Evolutionary conservation across 2,329 filamentous ascomycete species (phyloP), one percentile per base, ranked within the genome.

Genomic region (Eutypa lata): DNA sequence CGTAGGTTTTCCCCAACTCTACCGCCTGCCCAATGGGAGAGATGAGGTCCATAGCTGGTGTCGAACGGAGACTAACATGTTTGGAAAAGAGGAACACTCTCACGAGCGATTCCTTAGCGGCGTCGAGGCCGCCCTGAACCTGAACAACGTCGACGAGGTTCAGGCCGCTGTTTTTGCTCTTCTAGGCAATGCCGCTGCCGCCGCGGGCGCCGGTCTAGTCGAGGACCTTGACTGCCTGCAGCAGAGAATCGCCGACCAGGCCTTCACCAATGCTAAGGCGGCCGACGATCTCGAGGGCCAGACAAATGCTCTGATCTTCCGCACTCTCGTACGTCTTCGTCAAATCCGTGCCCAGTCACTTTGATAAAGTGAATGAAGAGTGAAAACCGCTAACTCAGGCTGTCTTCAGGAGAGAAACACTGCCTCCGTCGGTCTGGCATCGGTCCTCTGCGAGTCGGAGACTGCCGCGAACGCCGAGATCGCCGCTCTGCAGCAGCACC

Each of bases 401-500:
- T n/a, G n/a, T 43, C 35, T 43, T 6, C 48, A 65, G 62, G 84
- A 87, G 74, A 77, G 82, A 52, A 87, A 87, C 71, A 86, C 82
- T 24, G 78, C 71, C 48, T 61, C 64, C 11, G 82, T 87, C 55
- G 84, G 83, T 48, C 68, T 75, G 44, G 77, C 75, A n/a, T 84
- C 80, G 46, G 80, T 76, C 31, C 68, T 78, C 47, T 89, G 85
- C 73, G 76, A 69, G 35, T 40, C 72, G 69, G 66, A 82, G 62
- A 73, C 69, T 40, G 81, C 85, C 16, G 73, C 75, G 53, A 89
- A 89, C 70, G 77, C 84, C 2, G 84, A 88, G 71, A 86, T 89
- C 61, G 79, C 76, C 26, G 82, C 82, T 43, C 66, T 89, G 54
- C 71, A 75, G 50, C 83, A 87, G 69, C 85, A 88, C 69, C 84